A percentile compares a stretch with the other conserved stretches of the same genome.
These are phyloP conservation scores for Trichoderma citrinoviride DNA, from an alignment of 2,329 filamentous ascomycete species.

Conservation along the genomic window DNA sequence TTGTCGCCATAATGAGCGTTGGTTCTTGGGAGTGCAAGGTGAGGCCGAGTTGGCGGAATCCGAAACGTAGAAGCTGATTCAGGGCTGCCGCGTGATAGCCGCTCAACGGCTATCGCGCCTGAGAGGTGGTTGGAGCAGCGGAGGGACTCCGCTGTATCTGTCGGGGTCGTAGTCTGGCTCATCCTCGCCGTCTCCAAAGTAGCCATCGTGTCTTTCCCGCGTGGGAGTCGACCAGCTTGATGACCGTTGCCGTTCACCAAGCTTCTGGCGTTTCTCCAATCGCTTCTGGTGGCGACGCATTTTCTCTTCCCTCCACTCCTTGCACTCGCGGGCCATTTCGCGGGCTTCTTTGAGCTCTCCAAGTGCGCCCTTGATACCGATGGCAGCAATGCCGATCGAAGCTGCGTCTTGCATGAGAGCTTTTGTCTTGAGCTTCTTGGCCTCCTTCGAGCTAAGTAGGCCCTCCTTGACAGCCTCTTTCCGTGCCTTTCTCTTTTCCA, in stretches of 20 bases:
- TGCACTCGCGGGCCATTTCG: constrained; percentile 48
- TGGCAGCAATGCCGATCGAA: constrained; percentile 56
- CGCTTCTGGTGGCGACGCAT: constrained; percentile 49
- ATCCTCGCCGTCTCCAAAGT: constrained; percentile 31
- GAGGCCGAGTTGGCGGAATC: neutral
- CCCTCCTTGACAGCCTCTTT: constrained; percentile 55
- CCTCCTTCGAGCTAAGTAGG: constrained; percentile 49
- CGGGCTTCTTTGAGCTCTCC: constrained; percentile 56
- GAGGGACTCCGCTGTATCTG: constrained; percentile 43
- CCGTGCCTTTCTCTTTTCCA: constrained; percentile 54
- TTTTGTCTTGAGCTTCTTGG: constrained; percentile 56
- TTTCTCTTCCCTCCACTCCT: constrained; percentile 50
- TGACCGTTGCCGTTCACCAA: constrained; percentile 39
- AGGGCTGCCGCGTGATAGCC: neutral
- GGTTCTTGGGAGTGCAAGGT: neutral
- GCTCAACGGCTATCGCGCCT: constrained; percentile 18
- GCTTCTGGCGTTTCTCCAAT: constrained; percentile 37
- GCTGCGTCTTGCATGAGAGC: constrained; percentile 57
- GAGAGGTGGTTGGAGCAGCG: constrained; percentile 1
- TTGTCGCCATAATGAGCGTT: neutral
- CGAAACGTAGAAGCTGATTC: neutral
- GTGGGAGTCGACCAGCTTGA: constrained; percentile 46
- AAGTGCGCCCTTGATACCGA: constrained; percentile 57
- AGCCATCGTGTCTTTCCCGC: constrained; percentile 34
- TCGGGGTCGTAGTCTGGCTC: constrained; percentile 45